These are phyloP conservation scores for Lachnellula willkommii DNA, from an alignment of 2,329 filamentous ascomycete species.

Conservation along the genomic window DNA sequence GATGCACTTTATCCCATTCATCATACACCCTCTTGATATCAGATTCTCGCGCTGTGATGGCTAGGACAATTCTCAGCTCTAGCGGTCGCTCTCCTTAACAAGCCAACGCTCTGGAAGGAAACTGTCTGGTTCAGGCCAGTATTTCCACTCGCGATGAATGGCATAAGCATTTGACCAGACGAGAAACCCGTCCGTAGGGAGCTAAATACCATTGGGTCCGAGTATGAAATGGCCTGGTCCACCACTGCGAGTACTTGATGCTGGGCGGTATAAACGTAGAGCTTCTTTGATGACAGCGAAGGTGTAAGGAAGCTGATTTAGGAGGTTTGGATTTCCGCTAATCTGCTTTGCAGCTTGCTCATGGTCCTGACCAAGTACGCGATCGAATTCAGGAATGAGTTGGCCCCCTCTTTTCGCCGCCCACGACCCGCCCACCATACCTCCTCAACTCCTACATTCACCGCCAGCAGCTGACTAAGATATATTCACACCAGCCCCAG, in stretches of 20 bases:
- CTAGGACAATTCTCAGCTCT: conserved; percentile 43
- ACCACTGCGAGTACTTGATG: conserved; percentile 1
- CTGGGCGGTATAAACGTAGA: conserved; percentile 2
- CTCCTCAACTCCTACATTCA: too few relatives aligned
- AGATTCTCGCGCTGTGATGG: conserved; percentile 42
- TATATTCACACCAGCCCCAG: too few relatives aligned
- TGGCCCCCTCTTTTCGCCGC: too few relatives aligned
- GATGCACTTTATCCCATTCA: conserved; percentile 5
- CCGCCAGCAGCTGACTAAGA: too few relatives aligned
- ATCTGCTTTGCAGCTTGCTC: too few relatives aligned
- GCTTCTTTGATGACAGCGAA: too few relatives aligned
- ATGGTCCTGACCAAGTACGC: too few relatives aligned
- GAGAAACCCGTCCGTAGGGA: conserved; percentile 2
- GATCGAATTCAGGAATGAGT: too few relatives aligned
- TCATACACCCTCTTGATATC: conserved; percentile 39
- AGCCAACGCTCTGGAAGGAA: conserved; percentile 45
- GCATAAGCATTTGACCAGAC: conserved; percentile 3
- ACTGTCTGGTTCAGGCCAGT: conserved; percentile 38
- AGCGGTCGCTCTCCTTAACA: conserved; percentile 27
- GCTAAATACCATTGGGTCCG: neutral
- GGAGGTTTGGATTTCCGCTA: too few relatives aligned
- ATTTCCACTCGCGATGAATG: conserved; percentile 33
- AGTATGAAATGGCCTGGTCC: neutral
- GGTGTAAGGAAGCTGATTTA: too few relatives aligned
- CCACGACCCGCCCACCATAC: too few relatives aligned